A percentile compares a stretch with the other conserved stretches of the same genome.
Evolutionary conservation across 768 basidiomycete genomes (phyloP).

Genomic region (Trametes cinnabarina): DNA sequence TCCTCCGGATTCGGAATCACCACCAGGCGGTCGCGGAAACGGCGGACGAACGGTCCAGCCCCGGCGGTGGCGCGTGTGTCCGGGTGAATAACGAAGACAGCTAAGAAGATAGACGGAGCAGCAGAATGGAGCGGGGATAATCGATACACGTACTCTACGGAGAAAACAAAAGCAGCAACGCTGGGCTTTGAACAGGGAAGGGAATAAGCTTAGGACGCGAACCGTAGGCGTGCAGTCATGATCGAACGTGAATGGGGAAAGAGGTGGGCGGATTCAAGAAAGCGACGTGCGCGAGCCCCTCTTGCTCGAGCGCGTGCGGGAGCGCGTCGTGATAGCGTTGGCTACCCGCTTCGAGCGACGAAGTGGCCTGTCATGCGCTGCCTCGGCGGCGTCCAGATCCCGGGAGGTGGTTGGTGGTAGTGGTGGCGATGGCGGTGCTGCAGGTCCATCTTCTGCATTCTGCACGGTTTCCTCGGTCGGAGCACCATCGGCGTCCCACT

Average conservation of each 20-base stretch:
- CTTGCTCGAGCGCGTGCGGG: conserved; percentile 43
- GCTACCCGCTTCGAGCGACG: conserved; percentile 71
- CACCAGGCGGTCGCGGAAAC: conserved; percentile 18
- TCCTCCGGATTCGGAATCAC: conserved; percentile 9
- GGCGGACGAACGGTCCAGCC: neutral
- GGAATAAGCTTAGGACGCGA: conserved; percentile 23
- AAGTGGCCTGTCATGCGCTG: conserved; percentile 39
- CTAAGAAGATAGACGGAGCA: conserved; percentile 12
- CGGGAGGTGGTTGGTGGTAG: neutral
- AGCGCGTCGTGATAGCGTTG: conserved; percentile 50
- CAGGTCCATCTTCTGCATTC: neutral
- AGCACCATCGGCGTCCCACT: conserved; percentile 48
- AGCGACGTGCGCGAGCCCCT: conserved; percentile 33
- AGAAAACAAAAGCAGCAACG: neutral
- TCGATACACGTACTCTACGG: conserved; percentile 24
- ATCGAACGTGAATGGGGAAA: conserved; percentile 6
- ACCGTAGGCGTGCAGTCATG: conserved; percentile 7
- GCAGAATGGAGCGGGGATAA: conserved; percentile 16
- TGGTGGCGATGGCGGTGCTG: too few species aligned
- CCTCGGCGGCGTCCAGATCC: conserved; percentile 5
- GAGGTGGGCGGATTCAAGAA: conserved; percentile 21
- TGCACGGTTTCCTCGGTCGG: conserved; percentile 2
- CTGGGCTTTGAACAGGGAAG: conserved; percentile 16
- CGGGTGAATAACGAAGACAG: neutral
- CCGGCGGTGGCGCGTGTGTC: neutral